Conservation (phyloP, 2,329 filamentous ascomycete genomes). For the Pseudogymnoascus sp. region DNA sequence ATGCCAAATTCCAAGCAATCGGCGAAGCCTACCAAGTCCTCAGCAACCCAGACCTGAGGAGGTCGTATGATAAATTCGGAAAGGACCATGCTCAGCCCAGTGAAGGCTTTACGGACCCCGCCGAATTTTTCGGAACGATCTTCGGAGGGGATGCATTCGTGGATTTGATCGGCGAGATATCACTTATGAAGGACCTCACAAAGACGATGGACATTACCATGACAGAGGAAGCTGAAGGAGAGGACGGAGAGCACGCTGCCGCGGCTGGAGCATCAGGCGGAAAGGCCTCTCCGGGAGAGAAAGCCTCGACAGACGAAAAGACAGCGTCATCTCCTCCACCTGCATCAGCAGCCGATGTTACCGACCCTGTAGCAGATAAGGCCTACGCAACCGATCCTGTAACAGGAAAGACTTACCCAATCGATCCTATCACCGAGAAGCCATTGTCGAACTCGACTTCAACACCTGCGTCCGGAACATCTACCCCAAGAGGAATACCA, state of each 20-base stretch:
- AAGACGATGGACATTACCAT: slow-evolving; percentile 98
- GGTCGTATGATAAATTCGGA: slow-evolving; percentile 92
- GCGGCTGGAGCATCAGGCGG: slow-evolving; percentile 28
- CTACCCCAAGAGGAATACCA: slow-evolving; percentile 49
- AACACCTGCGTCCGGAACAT: slow-evolving; percentile 35
- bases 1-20: slow-evolving; percentile 89
- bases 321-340: slow-evolving; percentile 36
- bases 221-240: slow-evolving; percentile 61
- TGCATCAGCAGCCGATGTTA: slow-evolving; percentile 13
- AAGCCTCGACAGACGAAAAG: slow-evolving; percentile 28
- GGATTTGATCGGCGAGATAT: slow-evolving; percentile 97
- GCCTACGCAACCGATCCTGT: background rate
- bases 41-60: slow-evolving; percentile 77
- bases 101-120: slow-evolving; percentile 88
- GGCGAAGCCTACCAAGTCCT: slow-evolving; percentile 72
- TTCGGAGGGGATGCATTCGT: slow-evolving; percentile 94
- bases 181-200: slow-evolving; percentile 95
- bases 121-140: slow-evolving; percentile 97
- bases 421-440: slow-evolving; percentile 22
- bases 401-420: background rate
- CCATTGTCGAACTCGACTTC: slow-evolving; percentile 18
- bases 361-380: slow-evolving; percentile 9
- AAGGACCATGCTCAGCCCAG: slow-evolving; percentile 89
- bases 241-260: slow-evolving; percentile 49
- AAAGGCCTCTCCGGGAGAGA: slow-evolving; percentile 21